Base-by-base conservation (phyloP, 1,139 yeast genomes). In the Suhomyces chickasaworum region DNA sequence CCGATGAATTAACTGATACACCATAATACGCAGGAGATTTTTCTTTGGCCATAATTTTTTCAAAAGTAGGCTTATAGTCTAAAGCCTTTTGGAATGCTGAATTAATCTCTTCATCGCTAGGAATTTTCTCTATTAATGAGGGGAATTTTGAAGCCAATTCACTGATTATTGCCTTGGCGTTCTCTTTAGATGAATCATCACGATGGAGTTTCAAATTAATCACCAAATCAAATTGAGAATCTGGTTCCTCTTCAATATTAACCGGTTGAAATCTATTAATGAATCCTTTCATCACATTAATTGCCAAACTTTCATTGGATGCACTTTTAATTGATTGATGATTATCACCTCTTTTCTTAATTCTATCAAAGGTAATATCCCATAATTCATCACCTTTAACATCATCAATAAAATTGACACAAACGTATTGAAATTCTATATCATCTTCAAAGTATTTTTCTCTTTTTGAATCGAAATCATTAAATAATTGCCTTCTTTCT, bases 281-380 rank as follows among this genome's bases (percentile, higher is more conserved):
- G 55, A 91, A 91, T 0, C 93, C 91, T 37, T 71, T 68, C 87
- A 91, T 82, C 27, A 93, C 83, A 12, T 56, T 78, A 17, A 72
- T 63, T 0, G 87, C 83, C 39, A 76, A 70, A 10, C 65, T 63
- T 1, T 63, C 63, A 50, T 81, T 77, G 1, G 73, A 60, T 0
- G 64, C 63, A 3, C 75, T 76, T 54, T 84, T 84, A 41, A 95
- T 87, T 0, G 95, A 81, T 63, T 90, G 97, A 61, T 95, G 99
- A 55, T 89, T 86, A 60, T 89, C 95, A 1, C 97, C 98, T 55
- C 99, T 75, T 1, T 60, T 60, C 5, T 74, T 46, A 0, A 93
- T 85, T 52, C 98, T 73, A 0, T 71, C 61, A 10, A 69, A 65
- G 0, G 97, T 88, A 0, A 84, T 52, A 2, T 69, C 54, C 80